Evolutionary conservation across 2,329 filamentous ascomycete genomes (phyloP).

Genomic region (Ascochyta clinopodiicola): DNA sequence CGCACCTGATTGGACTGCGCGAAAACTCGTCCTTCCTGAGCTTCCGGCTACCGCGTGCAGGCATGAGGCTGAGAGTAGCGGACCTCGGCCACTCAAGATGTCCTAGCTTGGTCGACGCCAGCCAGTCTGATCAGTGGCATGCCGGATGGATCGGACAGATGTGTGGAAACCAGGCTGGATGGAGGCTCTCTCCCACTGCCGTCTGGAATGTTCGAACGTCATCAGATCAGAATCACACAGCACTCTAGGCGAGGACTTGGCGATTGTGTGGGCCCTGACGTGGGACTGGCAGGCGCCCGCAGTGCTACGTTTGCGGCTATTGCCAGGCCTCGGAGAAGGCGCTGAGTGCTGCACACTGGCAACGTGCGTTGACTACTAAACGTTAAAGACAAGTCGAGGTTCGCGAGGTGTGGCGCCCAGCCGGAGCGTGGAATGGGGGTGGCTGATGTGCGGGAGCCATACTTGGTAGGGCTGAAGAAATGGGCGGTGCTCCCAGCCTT

Average conservation of each 20-base stretch:
- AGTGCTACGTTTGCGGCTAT: not conserved
- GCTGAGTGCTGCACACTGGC: not conserved
- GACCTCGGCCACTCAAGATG: slow-evolving; percentile 4
- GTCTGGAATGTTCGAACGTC: slow-evolving; percentile 20
- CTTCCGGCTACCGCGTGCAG: slow-evolving; percentile 3
- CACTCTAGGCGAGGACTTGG: slow-evolving; percentile 6
- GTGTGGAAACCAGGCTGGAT: not conserved
- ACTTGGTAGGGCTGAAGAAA: slow-evolving; percentile 7
- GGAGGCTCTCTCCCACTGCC: not conserved
- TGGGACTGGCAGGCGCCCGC: slow-evolving; percentile 2
- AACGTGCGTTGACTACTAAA: not conserved
- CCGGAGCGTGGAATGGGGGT: slow-evolving; percentile 2
- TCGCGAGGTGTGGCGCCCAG: not conserved
- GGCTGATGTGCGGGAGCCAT: slow-evolving; percentile 15
- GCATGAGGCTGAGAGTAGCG: slow-evolving; percentile 6
- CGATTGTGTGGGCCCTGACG: not conserved
- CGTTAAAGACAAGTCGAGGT: not conserved
- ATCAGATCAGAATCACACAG: not conserved
- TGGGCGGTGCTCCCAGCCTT: slow-evolving; percentile 15
- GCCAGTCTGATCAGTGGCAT: not conserved
- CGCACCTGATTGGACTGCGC: not conserved
- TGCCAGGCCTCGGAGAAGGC: not conserved
- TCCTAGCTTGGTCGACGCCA: slow-evolving; percentile 1
- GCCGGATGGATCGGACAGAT: slow-evolving; percentile 8
- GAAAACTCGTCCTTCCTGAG: not conserved